phyloP scores from a whole-genome alignment of 73 alveolate genomes.

The Uronychia setigera region DNA sequence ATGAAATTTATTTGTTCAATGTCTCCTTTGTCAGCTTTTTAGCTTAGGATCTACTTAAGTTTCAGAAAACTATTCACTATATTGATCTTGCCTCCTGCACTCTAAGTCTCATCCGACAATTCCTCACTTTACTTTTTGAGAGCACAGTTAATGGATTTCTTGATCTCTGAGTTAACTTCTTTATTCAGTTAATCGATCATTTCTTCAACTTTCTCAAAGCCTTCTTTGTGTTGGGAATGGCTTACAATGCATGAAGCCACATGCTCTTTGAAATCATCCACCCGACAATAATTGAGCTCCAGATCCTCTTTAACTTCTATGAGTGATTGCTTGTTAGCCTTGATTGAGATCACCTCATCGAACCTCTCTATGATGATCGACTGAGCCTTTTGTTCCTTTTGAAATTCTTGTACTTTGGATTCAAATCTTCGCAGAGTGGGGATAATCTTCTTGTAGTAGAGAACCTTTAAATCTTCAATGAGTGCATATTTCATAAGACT shows the following conservation, averaged over 20 bases:
- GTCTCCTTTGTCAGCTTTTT: background rate
- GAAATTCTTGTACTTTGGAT: background rate
- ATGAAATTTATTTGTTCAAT: background rate
- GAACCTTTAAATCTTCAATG: background rate
- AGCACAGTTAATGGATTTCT: background rate
- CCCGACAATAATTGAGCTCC: background rate
- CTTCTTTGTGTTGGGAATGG: background rate
- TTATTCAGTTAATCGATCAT: background rate
- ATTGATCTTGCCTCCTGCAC: background rate
- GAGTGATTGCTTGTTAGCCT: background rate
- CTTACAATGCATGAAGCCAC: background rate
- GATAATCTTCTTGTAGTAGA: background rate
- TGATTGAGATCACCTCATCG: background rate
- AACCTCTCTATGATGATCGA: background rate
- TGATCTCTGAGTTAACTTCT: background rate
- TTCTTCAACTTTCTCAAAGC: background rate
- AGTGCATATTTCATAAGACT: background rate
- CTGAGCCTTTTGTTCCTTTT: background rate
- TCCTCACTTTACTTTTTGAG: background rate
- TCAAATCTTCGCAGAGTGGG: background rate
- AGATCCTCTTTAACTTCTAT: background rate
- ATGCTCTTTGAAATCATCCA: background rate
- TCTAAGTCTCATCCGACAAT: background rate
- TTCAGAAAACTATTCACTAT: background rate
- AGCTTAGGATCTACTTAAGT: background rate